These are phyloP conservation scores for Westerdykella sp. DNA, from an alignment of 2,329 filamentous ascomycete genomes.

Conservation along the genomic window DNA sequence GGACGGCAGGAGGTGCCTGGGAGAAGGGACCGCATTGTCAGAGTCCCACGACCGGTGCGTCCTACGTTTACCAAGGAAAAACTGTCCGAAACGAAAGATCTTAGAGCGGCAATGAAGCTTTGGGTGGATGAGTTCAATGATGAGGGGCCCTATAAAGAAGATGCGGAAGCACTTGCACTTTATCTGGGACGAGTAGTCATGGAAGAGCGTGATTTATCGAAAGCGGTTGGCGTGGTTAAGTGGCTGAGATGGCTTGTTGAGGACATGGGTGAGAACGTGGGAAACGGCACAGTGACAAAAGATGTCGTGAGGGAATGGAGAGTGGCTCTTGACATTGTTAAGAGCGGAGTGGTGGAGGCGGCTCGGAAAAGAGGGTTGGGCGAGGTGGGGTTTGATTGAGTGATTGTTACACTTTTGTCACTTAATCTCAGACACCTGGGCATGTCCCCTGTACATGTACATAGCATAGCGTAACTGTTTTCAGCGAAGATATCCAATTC, in stretches of 20 bases:
- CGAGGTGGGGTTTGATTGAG: constrained; percentile 27
- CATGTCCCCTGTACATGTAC: too few relatives aligned
- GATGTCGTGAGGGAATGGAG: constrained; percentile 26
- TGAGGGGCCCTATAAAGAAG: constrained; percentile 72
- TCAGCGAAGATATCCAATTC: too few relatives aligned
- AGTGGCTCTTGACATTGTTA: constrained; percentile 36
- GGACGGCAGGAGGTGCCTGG: constrained; percentile 13
- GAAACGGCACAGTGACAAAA: constrained; percentile 8
- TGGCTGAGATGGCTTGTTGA: constrained; percentile 51
- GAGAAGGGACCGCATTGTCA: constrained; percentile 11
- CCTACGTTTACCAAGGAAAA: constrained; percentile 59
- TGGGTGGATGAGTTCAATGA: constrained; percentile 69
- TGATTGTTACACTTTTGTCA: too few relatives aligned
- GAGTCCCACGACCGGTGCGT: constrained; percentile 47
- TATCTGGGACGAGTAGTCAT: constrained; percentile 67
- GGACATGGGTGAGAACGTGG: constrained; percentile 13
- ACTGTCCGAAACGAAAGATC: constrained; percentile 52
- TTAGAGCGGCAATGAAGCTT: constrained; percentile 65
- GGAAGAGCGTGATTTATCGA: constrained; percentile 72
- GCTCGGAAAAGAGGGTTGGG: constrained; percentile 43
- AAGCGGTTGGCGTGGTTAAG: constrained; percentile 61
- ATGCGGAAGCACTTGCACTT: constrained; percentile 65
- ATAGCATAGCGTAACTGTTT: too few relatives aligned
- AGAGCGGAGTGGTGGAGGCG: constrained; percentile 38
- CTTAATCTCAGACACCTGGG: too few relatives aligned